Base-by-base conservation (phyloP, 768 basidiomycete species). In the Kockovaella imperatae region DNA sequence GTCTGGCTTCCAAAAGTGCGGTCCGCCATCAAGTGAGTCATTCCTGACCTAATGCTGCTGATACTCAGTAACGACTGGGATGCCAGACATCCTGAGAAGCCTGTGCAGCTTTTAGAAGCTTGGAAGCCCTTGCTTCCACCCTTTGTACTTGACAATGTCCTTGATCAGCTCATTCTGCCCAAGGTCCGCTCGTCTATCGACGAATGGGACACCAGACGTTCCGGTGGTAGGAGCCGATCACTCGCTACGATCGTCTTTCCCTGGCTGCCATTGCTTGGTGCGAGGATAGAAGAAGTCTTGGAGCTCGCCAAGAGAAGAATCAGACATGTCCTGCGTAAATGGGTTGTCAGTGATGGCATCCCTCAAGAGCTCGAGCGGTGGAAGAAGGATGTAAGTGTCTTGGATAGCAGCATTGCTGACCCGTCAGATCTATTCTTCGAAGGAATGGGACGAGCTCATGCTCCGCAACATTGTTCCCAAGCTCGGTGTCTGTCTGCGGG, bases 1-100 rank as follows among this genome's bases (percentile, higher is more conserved):
- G 76, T 86, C 8, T 99, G 91, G 95, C 74, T 99, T 23, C 95
- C 95, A 0, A 87, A 81, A 73, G 83, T 97, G n/a, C 81, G 95
- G 23, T 87, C 87, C 0, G 77, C 80, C 10, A 83, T 97, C 68
- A 97, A 97, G 76, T 77, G 40, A 57, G 76, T 70, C 20, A 15
- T 1, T 24, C 18, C 31, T 41, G 50, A 38, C 1, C 21, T 43
- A 23, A 25, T 26, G 21, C 17, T 29, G 43, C 45, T 35, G 3
- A 39, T 20, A 5, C n/a, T 5, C 56, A 77, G 76, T 71, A 97
- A 99, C 69, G 84, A 90, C 26, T 99, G 95, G 95, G 74, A 77
- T 8, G 82, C 90, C 2, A 74, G 77, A 43, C 74, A 80, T 31
- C 81, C 90, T 3, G 73, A 79, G 14, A 81, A 86, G 13, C 87